Conservation (phyloP, 2,329 filamentous ascomycete genomes). For the Periconia macrospinosa region DNA sequence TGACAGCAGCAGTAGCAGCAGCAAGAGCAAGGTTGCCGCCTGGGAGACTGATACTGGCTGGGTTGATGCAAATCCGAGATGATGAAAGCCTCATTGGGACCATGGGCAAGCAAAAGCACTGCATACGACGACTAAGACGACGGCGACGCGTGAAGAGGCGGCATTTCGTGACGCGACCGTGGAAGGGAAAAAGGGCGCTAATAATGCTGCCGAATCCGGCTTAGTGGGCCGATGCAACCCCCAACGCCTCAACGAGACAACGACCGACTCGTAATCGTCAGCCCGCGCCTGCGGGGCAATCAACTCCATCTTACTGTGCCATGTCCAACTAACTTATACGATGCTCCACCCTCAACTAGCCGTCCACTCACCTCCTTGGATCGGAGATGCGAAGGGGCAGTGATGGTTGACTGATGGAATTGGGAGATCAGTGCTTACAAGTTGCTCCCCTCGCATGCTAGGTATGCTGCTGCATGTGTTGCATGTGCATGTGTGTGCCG, state of each 20-base stretch:
- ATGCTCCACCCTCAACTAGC: neutral
- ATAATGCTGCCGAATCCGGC: slow-evolving; percentile 33
- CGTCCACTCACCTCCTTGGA: neutral
- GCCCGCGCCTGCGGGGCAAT: slow-evolving; percentile 15
- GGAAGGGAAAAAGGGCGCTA: slow-evolving; percentile 14
- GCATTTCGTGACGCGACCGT: slow-evolving; percentile 32
- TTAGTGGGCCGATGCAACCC: slow-evolving; percentile 25
- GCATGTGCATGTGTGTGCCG: neutral
- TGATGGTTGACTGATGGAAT: no score
- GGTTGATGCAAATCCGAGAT: no score
- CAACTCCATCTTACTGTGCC: neutral
- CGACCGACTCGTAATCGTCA: slow-evolving; percentile 24
- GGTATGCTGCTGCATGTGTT: no score
- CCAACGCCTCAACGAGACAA: slow-evolving; percentile 22
- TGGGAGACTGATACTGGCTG: no score
- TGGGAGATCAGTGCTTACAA: no score
- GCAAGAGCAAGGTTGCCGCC: no score
- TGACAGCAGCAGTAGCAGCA: no score
- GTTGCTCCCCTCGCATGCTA: no score
- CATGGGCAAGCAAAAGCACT: no score
- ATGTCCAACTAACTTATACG: no score
- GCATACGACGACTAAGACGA: slow-evolving; percentile 10
- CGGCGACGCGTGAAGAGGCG: slow-evolving; percentile 31
- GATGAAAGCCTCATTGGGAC: no score
- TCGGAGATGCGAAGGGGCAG: no score